Base-by-base conservation (phyloP, 306 rosid species). In the Herpetospermum pedunculosum region DNA sequence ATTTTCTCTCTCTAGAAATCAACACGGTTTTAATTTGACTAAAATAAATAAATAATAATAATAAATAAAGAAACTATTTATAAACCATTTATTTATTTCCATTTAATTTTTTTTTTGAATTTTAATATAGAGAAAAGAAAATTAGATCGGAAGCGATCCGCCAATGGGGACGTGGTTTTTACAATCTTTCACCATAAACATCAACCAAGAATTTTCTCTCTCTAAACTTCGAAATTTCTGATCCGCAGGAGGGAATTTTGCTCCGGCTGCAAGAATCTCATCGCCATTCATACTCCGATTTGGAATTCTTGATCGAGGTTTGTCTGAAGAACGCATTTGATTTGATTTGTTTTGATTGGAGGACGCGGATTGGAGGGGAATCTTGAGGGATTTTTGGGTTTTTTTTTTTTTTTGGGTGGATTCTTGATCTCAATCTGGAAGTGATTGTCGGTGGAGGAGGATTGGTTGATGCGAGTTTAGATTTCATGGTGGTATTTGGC, bases 401-500 rank as follows among this genome's bases (percentile, higher is more conserved):
- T 76, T 77, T 79, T 73, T 62, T 21, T 8, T 19, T 10, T 14
- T 64, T 9, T 63, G 8, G 8, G 44, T 35, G 32, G 43, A 52
- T 62, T 79, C 76, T 55, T 25, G 60, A 68, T 71, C 50, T 29
- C 73, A 44, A 29, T 75, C 78, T 37, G 30, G 28, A 78, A 59
- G 82, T 74, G 77, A 80, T 70, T 77, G 83, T 77, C 77, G 77
- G 83, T 80, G 78, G 80, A 78, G 62, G n/a, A n/a, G n/a, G 76
- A 75, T 79, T 70, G 34, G 78, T 73, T 80, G 79, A 55, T 38
- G 87, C 53, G 79, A 77, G 81, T 34, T 80, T 70, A 86, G 91
- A 87, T 89, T 90, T 87, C 84, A 89, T 89, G 96, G 77, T 86
- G 88, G 80, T 79, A 80, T 75, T 81, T 72, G 75, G 81, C 74